Evolutionary conservation across 129 eudicot genomes (phyloP).

Genomic region (Centrapalus pauciflorus): DNA sequence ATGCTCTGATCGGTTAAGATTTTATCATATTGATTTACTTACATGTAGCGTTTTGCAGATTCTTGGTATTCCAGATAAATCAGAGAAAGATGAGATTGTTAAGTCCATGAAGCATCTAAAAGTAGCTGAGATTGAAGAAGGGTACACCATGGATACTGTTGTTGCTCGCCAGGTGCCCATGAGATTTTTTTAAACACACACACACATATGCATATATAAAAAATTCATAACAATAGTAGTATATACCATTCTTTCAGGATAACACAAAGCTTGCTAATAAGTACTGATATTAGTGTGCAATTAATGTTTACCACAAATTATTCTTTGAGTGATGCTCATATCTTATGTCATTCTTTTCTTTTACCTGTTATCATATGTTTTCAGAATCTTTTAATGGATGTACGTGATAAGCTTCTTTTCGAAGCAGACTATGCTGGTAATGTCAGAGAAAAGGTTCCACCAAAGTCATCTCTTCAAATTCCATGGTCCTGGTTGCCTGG

Average conservation of each 20-base stretch:
- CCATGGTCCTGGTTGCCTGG: constrained; percentile 99
- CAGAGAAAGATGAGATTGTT: constrained; percentile 93
- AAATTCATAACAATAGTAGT: background rate
- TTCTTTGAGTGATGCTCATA: background rate
- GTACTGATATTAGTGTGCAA: background rate
- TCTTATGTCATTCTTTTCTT: background rate
- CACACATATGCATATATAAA: background rate
- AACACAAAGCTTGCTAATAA: background rate
- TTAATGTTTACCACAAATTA: background rate
- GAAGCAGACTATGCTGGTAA: constrained; percentile 99
- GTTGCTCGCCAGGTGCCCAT: constrained; percentile 69
- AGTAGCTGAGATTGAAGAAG: constrained; percentile 83
- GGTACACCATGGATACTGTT: constrained; percentile 76
- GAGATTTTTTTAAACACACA: background rate
- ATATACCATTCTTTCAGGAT: background rate
- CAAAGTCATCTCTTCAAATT: constrained; percentile 81
- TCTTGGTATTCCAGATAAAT: constrained; percentile 76
- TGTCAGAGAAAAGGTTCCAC: constrained; percentile 62
- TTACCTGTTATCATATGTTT: constrained; percentile 10
- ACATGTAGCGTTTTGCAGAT: constrained; percentile 43
- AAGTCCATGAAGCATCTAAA: constrained; percentile 83
- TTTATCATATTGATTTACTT: constrained; percentile 3
- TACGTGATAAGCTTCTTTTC: constrained; percentile 93
- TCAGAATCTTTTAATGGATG: constrained; percentile 89
- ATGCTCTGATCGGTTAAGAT: background rate